These are phyloP conservation scores for Exophiala viscosa DNA, from an alignment of 2,329 filamentous ascomycete genomes.

Conservation along the genomic window DNA sequence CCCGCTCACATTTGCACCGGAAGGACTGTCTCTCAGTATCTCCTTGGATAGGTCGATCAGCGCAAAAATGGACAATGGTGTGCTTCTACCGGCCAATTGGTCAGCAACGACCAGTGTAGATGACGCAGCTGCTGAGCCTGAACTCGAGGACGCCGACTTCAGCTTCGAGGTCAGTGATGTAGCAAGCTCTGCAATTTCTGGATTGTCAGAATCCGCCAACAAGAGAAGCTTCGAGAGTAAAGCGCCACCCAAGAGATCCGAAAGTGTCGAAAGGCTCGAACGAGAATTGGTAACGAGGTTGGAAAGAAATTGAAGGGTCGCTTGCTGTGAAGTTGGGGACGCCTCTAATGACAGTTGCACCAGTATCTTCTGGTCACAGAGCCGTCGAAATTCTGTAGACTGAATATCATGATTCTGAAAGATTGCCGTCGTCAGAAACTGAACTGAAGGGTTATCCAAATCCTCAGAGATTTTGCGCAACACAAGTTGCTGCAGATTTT, in stretches of 20 bases:
- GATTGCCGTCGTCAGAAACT: conserved; percentile 31
- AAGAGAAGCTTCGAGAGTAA: conserved; percentile 22
- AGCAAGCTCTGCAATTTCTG: conserved; percentile 16
- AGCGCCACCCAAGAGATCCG: neutral
- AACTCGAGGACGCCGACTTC: conserved; percentile 3
- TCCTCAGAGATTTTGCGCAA: conserved; percentile 39
- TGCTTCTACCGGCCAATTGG: conserved; percentile 23
- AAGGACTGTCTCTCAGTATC: conserved; percentile 37
- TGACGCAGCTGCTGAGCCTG: conserved; percentile 8
- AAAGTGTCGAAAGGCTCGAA: neutral
- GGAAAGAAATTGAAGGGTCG: conserved; percentile 9
- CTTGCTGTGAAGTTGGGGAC: conserved; percentile 17
- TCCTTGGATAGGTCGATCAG: conserved; percentile 54
- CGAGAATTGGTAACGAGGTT: neutral
- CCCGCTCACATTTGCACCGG: neutral
- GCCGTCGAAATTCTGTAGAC: conserved; percentile 35
- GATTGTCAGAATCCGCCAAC: conserved; percentile 20
- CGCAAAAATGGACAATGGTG: conserved; percentile 21
- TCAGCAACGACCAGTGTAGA: conserved; percentile 22
- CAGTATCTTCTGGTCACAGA: conserved; percentile 17
- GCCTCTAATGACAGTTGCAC: conserved; percentile 16
- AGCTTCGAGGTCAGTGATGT: conserved; percentile 15
- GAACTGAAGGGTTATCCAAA: conserved; percentile 27
- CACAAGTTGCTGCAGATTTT: conserved; percentile 24
- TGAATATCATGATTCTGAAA: conserved; percentile 35